A percentile compares a stretch with the other conserved stretches of the same genome.
Evolutionary conservation across 768 basidiomycete genomes (phyloP).

Genomic region (Phanerodontia chrysosporium): DNA sequence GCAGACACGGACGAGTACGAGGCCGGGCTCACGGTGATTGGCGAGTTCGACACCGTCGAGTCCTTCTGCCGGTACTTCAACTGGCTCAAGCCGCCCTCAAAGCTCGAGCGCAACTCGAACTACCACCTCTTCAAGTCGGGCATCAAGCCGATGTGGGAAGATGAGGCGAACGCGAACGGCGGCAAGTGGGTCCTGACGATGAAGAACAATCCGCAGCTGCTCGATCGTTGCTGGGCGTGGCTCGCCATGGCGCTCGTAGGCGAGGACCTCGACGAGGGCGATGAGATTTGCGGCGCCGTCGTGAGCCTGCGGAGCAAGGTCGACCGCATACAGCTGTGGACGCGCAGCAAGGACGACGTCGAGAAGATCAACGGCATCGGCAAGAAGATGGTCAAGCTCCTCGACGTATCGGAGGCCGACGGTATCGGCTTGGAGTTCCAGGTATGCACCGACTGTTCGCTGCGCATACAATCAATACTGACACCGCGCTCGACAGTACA

Average conservation of each 20-base stretch:
- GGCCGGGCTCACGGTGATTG: conserved; percentile 80
- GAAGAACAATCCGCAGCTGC: conserved; percentile 71
- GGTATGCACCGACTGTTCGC: conserved; percentile 37
- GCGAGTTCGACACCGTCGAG: conserved; percentile 88
- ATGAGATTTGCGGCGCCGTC: conserved; percentile 79
- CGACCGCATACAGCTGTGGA: conserved; percentile 92
- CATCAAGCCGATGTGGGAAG: conserved; percentile 98
- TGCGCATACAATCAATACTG: not conserved
- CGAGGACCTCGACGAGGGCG: conserved; percentile 65
- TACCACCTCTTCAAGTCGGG: conserved; percentile 94
- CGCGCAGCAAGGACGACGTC: conserved; percentile 78
- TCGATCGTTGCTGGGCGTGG: conserved; percentile 90
- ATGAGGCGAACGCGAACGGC: conserved; percentile 84
- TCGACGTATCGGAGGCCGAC: conserved; percentile 82
- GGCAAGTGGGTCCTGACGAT: conserved; percentile 96
- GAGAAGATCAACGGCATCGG: conserved; percentile 83
- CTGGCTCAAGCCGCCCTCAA: conserved; percentile 89
- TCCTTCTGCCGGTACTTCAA: conserved; percentile 90
- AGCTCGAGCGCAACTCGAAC: conserved; percentile 85
- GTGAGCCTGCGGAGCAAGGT: conserved; percentile 84
- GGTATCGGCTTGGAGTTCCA: conserved; percentile 89
- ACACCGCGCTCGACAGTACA: conserved; percentile 49
- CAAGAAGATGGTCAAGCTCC: conserved; percentile 72
- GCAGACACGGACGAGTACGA: conserved; percentile 77
- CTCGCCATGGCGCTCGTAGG: conserved; percentile 90